A percentile compares a stretch with the other conserved stretches of the same genome.
These are phyloP conservation scores for Pseudocercospora macadamiae DNA, from an alignment of 2,329 filamentous ascomycete species.

Conservation along the genomic window DNA sequence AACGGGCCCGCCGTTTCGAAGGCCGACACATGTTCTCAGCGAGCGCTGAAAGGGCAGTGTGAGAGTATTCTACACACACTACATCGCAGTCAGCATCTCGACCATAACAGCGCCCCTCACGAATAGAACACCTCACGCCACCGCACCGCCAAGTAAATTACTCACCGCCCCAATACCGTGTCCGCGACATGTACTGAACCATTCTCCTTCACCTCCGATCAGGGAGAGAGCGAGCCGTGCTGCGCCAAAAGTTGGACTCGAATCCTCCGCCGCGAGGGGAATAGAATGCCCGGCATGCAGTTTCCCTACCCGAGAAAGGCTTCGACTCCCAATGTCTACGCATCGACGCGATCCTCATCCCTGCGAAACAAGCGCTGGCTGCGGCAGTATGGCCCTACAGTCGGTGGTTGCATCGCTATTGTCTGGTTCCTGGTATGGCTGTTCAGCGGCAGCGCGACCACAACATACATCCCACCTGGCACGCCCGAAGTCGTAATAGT, in stretches of 20 bases:
- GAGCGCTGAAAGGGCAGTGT: no score
- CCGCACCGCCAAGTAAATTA: not conserved
- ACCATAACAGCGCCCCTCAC: conserved; percentile 4
- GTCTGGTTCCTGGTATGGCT: conserved; percentile 40
- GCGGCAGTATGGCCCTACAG: conserved; percentile 49
- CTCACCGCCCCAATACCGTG: no score
- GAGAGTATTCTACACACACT: no score
- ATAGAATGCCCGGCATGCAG: conserved; percentile 65
- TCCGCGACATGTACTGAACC: conserved; percentile 1
- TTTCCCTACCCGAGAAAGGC: conserved; percentile 85
- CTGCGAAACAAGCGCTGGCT: conserved; percentile 30
- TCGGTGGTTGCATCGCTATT: conserved; percentile 38
- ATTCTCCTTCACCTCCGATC: not conserved
- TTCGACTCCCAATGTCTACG: conserved; percentile 74
- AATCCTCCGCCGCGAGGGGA: conserved; percentile 8
- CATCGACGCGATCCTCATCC: conserved; percentile 57
- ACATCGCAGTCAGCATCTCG: not conserved
- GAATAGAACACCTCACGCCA: not conserved
- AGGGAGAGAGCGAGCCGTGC: not conserved
- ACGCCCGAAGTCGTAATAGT: conserved; percentile 71
- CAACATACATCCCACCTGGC: conserved; percentile 40
- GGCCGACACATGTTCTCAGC: no score
- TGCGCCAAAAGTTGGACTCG: not conserved
- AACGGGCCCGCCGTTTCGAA: no score
- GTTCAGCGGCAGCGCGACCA: conserved; percentile 22